Conservation (phyloP, 148 eudicot genomes). For the Cornus florida region DNA sequence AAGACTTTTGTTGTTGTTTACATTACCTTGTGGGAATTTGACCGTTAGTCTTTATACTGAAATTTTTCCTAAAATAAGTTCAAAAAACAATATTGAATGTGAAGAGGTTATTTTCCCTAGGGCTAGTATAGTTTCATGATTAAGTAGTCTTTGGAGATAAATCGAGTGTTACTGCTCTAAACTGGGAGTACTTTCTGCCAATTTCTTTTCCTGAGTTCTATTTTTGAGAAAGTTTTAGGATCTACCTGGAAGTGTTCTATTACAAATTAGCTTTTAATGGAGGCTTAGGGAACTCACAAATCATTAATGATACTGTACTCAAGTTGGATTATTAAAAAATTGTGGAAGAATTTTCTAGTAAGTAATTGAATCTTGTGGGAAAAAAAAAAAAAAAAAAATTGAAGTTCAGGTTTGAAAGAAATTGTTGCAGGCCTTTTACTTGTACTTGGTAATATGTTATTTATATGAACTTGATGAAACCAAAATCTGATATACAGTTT, state of each 20-base stretch:
- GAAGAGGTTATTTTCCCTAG: not conserved
- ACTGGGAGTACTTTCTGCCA: too few species aligned
- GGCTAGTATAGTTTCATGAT: not conserved
- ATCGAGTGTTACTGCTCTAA: too few species aligned
- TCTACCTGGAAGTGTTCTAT: too few species aligned
- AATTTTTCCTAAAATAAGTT: too few species aligned
- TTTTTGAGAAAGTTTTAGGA: too few species aligned
- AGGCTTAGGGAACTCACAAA: not conserved
- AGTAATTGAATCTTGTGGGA: not conserved
- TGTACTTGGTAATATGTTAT: not conserved
- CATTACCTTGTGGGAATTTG: not conserved
- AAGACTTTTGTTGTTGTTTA: not conserved
- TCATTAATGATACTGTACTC: too few species aligned
- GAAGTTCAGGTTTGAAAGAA: not conserved
- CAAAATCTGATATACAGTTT: slow-evolving; percentile 5
- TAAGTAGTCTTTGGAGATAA: too few species aligned
- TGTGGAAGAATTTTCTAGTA: not conserved
- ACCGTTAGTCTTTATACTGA: too few species aligned
- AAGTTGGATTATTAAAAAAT: too few species aligned
- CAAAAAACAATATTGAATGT: not conserved
- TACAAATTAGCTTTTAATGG: too few species aligned
- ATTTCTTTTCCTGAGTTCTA: too few species aligned
- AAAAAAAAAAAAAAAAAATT: not conserved
- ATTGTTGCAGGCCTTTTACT: not conserved
- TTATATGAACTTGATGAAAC: not conserved